Conservation (phyloP, 2,329 filamentous ascomycete species). For the Neofusicoccum sp. region DNA sequence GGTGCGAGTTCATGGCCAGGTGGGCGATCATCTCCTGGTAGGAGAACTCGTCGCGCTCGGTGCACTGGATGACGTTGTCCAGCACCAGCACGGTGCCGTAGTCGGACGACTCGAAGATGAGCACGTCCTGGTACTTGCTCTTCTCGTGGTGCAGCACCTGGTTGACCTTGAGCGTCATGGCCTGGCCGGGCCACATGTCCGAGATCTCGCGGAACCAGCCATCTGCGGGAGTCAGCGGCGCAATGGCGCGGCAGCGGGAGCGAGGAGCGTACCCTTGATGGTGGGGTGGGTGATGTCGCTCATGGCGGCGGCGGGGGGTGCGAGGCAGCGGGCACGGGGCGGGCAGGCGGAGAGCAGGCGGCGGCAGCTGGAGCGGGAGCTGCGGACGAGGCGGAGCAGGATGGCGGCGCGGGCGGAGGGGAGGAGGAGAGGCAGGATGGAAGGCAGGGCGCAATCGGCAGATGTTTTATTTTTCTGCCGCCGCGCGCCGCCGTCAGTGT, state of each 20-base stretch:
- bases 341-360: not conserved
- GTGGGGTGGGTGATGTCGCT: conserved; percentile 71
- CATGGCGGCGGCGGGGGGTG: conserved; percentile 51
- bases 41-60: conserved; percentile 97
- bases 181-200: conserved; percentile 96
- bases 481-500: not conserved
- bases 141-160: conserved; percentile 99
- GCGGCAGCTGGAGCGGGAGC: not conserved
- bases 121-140: conserved; percentile 97
- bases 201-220: conserved; percentile 99
- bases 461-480: conserved; percentile 16
- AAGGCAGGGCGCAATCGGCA: not conserved
- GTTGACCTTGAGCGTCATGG: conserved; percentile 92
- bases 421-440: not conserved
- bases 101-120: conserved; percentile 98
- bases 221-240: conserved; percentile 59
- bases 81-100: conserved; percentile 94
- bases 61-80: conserved; percentile 98
- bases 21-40: conserved; percentile 99
- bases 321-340: not conserved
- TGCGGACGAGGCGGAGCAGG: not conserved
- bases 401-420: not conserved
- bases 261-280: conserved; percentile 62
- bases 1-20: conserved; percentile 97
- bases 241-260: not conserved